These are phyloP conservation scores for Berkeleyomyces rouxiae DNA, from an alignment of 2,329 filamentous ascomycete species.

Conservation along the genomic window DNA sequence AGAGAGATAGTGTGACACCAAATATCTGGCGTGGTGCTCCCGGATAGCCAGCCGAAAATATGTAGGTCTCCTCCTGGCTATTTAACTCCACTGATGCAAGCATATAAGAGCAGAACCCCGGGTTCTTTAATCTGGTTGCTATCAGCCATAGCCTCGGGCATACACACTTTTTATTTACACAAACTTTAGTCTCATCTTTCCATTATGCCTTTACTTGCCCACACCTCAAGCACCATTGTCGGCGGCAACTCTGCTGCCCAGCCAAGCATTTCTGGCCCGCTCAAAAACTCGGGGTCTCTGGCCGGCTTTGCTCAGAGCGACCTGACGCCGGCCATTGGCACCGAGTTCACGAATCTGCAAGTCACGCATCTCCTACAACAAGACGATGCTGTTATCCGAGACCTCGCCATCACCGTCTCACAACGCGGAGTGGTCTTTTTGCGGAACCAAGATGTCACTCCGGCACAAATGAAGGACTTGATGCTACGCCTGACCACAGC, in stretches of 20 bases:
- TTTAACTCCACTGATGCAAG: too few relatives aligned
- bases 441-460: conserved; percentile 39
- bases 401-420: conserved; percentile 46
- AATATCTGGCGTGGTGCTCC: neutral
- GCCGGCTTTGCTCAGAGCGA: conserved; percentile 31
- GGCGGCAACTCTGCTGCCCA: conserved; percentile 9
- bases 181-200: neutral
- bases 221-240: neutral
- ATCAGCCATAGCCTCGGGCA: too few relatives aligned
- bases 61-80: too few relatives aligned
- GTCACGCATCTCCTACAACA: conserved; percentile 33
- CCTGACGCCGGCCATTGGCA: conserved; percentile 37
- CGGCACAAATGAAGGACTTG: conserved; percentile 43
- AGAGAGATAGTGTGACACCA: neutral
- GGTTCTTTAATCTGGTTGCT: too few relatives aligned
- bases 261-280: conserved; percentile 15
- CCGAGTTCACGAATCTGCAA: conserved; percentile 34
- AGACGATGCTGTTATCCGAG: conserved; percentile 37
- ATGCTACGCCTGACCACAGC: conserved; percentile 42
- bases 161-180: neutral
- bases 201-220: conserved; percentile 9
- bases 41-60: neutral
- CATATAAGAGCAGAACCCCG: too few relatives aligned
- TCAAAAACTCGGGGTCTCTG: conserved; percentile 24
- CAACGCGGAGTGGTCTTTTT: conserved; percentile 50